Base-by-base conservation (phyloP, 495 filamentous ascomycete genomes). In the Aspergillus avenaceus region DNA sequence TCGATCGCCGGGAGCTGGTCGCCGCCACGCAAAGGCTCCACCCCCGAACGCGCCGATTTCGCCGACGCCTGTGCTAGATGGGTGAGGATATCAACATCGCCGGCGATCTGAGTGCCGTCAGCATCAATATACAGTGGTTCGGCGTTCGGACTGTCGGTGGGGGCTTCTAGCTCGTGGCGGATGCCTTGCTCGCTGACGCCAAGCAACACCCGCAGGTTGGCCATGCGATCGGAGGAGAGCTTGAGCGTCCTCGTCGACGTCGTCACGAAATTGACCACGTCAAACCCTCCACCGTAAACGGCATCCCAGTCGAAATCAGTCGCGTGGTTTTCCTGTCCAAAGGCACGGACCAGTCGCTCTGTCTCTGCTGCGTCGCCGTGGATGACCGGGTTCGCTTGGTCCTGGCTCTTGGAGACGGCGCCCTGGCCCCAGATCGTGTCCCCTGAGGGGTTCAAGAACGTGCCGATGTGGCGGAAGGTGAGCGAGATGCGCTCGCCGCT, bases 391-490 rank as follows among this genome's bases (percentile, higher is more conserved):
- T 70, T 65, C 3, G 90, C 88, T 0, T 68, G 56, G 0, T 71
- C 70, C 13, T 72, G 69, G 0, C 66, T 70, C 67, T 97, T 97
- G 9, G 70, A 62, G 0, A 75, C 77, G 2, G 92, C 95, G 5
- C 93, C 93, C 69, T 96, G 91, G 24, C 93, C 93, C 90, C 91
- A 97, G 53, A 99, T 96, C 12, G 60, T 66, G 28, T 71, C 67
- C 16, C 81, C 74, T 9, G 81, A 66, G 7, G 76, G 69, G 50
- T 85, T 69, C 8, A 95, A 69, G 61, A 86, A 96, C 0, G 93
- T 99, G 1, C 83, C 90, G 54, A 99, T 97, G 32, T 83, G 77
- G 8, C 93, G 80, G 62, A 99, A 99, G 4, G 93, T 99, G 37
- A 99, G 78, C 9, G 87, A 91, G 61, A 99, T 96, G 5, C 93